Percentiles rank a stretch among this genome's conserved stretches.
Conservation (phyloP, 768 basidiomycete genomes). For the Hirschioporus abietinus region DNA sequence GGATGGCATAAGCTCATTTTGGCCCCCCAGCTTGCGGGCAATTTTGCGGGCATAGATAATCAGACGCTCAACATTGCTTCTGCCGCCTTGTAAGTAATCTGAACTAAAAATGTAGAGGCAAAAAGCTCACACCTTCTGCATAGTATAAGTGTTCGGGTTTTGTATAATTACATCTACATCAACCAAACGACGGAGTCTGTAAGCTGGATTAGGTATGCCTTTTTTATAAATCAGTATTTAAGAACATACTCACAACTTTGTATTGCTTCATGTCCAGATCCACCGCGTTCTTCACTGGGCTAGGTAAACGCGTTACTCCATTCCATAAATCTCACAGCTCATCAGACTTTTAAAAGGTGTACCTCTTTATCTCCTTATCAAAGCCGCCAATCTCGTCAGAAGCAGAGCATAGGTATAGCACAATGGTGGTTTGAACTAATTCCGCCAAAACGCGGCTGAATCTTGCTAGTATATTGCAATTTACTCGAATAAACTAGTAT, state of each 20-base stretch:
- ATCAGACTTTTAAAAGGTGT: neutral
- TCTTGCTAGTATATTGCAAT: neutral
- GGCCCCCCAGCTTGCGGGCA: conserved; percentile 21
- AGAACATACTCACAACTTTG: neutral
- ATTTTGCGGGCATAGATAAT: conserved; percentile 26
- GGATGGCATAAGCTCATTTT: conserved; percentile 1
- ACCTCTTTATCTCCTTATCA: neutral
- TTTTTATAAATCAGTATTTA: neutral
- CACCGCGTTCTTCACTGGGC: neutral
- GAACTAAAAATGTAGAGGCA: neutral
- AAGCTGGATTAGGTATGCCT: neutral
- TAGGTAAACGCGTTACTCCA: neutral
- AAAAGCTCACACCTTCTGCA: neutral
- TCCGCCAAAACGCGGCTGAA: neutral
- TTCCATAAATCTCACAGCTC: neutral
- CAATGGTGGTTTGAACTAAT: neutral
- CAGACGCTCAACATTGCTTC: conserved; percentile 27
- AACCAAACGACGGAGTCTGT: conserved; percentile 12
- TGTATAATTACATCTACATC: conserved; percentile 29
- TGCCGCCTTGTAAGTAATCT: conserved; percentile 24
- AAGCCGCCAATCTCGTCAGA: neutral
- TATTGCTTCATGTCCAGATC: neutral
- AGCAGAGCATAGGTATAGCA: neutral
- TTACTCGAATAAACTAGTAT: neutral
- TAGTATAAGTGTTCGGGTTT: conserved; percentile 20